Evolutionary conservation across 2,329 filamentous ascomycete species (phyloP), one percentile per base, ranked within the genome.

Genomic region (Tolypocladium amazonense): DNA sequence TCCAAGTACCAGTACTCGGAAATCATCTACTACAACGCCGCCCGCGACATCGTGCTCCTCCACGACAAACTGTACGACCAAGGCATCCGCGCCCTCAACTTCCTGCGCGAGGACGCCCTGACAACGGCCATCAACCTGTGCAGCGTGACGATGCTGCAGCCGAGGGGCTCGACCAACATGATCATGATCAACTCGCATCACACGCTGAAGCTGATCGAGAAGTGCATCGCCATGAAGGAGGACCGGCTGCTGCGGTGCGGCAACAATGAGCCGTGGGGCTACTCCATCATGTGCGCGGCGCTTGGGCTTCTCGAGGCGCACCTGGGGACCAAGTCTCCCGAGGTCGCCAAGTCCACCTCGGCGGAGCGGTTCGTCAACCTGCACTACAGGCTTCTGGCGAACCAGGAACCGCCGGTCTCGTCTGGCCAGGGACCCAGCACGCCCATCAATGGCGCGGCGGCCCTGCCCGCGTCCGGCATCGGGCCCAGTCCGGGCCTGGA

Each of bases 221-320:
- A 82, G 67, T 85, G 83, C 62, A 77, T 86, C 43, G 71, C 73
- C 55, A 81, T 86, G 76, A 85, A 85, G 67, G 82, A 85, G 65
- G 82, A 86, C 64, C 78, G 82, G 1, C 77, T 86, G 9, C 69
- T 86, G 30, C 75, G 82, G n/a, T 84, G 81, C 62, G 83, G 83
- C 20, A 85, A 85, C 71, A 83, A 84, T 65, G 83, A 86, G 66
- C 83, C 83, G 0, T 86, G 83, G 83, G 82, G 82, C 23, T 85
- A 85, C 69, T 82, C 80, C 59, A 84, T 84, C 68, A 83, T 86
- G 79, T 86, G 82, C 64, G 81, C 82, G 3, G 81, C 83, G 1
- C 75, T 81, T 33, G 83, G 83, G 3, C 74, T 86, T 12, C 73
- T 86, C 30, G 82, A 86, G 68, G 80, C 81, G 0, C 83, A 86